phyloP scores from a whole-genome alignment of 208 protist species.

The Leishmania martiniquensis region DNA sequence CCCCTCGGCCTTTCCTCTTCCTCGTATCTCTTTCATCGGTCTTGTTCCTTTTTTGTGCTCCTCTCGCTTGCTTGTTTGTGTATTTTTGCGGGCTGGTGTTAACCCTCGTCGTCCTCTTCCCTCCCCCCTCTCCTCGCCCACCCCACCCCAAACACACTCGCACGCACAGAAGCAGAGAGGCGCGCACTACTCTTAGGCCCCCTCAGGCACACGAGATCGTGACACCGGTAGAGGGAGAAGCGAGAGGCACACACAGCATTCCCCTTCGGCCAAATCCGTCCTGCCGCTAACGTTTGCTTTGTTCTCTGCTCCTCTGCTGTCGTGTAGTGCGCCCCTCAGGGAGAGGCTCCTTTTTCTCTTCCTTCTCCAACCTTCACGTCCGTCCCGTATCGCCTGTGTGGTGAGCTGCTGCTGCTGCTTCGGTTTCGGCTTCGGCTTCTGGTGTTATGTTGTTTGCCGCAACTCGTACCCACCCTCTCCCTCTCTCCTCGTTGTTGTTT shows the following conservation, averaged over 20 bases:
- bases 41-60: too few species aligned
- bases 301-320: not conserved
- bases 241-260: too few species aligned
- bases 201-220: too few species aligned
- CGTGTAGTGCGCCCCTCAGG: not conserved
- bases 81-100: too few species aligned
- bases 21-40: too few species aligned
- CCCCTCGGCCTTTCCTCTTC: too few species aligned
- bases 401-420: not conserved
- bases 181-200: too few species aligned
- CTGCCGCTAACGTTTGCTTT: not conserved
- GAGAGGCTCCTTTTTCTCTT: not conserved
- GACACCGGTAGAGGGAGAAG: too few species aligned
- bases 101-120: not conserved
- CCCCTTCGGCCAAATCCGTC: too few species aligned
- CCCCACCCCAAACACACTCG: not conserved
- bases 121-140: not conserved
- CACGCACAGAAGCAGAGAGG: not conserved
- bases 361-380: not conserved
- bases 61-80: too few species aligned
- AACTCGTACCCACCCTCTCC: not conserved
- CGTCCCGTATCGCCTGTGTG: not conserved
- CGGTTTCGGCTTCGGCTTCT: not conserved
- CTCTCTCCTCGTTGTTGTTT: not conserved
- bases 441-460: not conserved